Base-by-base conservation (phyloP, 257 asterid species). In the Leptodermis oblonga region DNA sequence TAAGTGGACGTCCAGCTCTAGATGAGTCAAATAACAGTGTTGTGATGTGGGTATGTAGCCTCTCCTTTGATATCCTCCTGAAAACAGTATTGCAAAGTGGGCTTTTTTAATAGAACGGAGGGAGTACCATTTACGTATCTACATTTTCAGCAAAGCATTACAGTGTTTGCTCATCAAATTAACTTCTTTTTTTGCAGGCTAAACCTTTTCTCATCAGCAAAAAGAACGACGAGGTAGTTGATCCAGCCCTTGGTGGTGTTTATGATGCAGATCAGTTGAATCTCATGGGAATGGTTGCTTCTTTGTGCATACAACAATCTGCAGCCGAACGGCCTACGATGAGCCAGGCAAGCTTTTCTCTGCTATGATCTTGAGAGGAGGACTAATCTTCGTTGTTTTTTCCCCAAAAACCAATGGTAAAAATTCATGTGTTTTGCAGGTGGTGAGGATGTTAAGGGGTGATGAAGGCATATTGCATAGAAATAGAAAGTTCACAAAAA, bases 1-100 rank as follows among this genome's bases (percentile, higher is more conserved):
- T 91, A 45, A 85, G 88, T 22, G 96, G 99, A 25, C 96, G 97
- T 13, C 96, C 99, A 17, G 99, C 99, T 56, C 70, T 94, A 69
- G 99, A 94, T 49, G 85, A 84, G 66, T 69, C 90, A 9, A 70
- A 82, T 60, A 89, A 86, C 42, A 94, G 99, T 36, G 87, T 94
- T 1, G 96, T 94, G 78, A 94, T 94, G 92, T 94, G 97, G 99
- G 99, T 90, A 86, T 30, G 97, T 75, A 63, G 34, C 46, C 54
- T 59, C 30, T 78, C 39, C 60, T 15, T 49, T n/a, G 3, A 0
- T 48, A 15, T 34, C 5, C 39, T 18, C 3, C 41, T 61, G 30
- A 56, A n/a, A n/a, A n/a, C n/a, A n/a, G n/a, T n/a, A n/a, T n/a
- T n/a, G n/a, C n/a, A n/a, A n/a, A n/a, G n/a, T n/a, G n/a, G n/a